Conservation (phyloP, 1,139 yeast genomes). For the Torulaspora pretoriensis region DNA sequence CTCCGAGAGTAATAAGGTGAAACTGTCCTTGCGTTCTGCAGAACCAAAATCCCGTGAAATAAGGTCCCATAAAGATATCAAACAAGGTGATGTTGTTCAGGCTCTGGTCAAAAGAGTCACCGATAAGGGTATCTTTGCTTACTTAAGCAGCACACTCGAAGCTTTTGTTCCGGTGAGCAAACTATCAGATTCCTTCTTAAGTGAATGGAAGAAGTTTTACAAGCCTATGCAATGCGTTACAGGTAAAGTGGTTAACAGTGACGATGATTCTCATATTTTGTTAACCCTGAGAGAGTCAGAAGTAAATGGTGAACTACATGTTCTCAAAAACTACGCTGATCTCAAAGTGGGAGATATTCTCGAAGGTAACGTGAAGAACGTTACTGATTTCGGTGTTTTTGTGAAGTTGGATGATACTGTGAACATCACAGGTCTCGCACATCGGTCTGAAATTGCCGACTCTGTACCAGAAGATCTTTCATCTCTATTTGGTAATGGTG, state of each 20-base stretch:
- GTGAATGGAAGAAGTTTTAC: slow-evolving; percentile 83
- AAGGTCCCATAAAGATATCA: slow-evolving; percentile 50
- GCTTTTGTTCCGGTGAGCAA: slow-evolving; percentile 83
- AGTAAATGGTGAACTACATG: slow-evolving; percentile 61
- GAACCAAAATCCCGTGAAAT: slow-evolving; percentile 54
- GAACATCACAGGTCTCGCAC: slow-evolving; percentile 82
- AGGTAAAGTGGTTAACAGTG: slow-evolving; percentile 67
- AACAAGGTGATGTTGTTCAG: slow-evolving; percentile 65
- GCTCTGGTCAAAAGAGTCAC: slow-evolving; percentile 77
- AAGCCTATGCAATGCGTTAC: slow-evolving; percentile 66
- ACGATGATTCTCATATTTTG: slow-evolving; percentile 60
- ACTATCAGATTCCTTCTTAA: slow-evolving; percentile 72
- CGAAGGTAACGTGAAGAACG: slow-evolving; percentile 77
- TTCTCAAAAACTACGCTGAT: slow-evolving; percentile 58
- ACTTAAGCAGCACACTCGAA: slow-evolving; percentile 64
- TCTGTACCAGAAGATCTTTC: slow-evolving; percentile 47
- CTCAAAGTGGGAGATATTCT: slow-evolving; percentile 63
- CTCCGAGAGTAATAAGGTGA: slow-evolving; percentile 51
- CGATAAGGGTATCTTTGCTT: slow-evolving; percentile 74
- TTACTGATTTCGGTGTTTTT: slow-evolving; percentile 88
- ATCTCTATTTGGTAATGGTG: slow-evolving; percentile 78
- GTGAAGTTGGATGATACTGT: slow-evolving; percentile 72
- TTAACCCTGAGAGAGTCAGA: slow-evolving; percentile 81
- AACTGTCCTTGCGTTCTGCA: slow-evolving; percentile 57
- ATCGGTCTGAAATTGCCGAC: slow-evolving; percentile 81